These are phyloP conservation scores for Xylaria longipes DNA, from an alignment of 495 filamentous ascomycete species.

Conservation along the genomic window DNA sequence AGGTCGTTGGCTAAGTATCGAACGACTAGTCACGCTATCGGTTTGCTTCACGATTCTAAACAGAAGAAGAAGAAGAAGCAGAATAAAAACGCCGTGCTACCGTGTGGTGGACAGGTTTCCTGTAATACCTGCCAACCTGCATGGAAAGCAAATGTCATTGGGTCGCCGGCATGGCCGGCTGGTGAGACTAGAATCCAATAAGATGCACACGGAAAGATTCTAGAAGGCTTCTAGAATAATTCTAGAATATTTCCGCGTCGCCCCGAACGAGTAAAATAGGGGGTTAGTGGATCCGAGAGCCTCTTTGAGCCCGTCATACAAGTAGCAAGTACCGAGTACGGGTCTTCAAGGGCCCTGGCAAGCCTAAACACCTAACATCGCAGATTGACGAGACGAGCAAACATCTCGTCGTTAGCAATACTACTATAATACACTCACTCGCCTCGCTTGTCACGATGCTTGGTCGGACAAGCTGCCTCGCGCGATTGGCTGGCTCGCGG, in stretches of 20 bases:
- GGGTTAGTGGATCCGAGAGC: conserved; percentile 4
- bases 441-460: conserved; percentile 5
- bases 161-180: conserved; percentile 35
- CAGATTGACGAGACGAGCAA: background rate
- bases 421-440: background rate
- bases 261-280: conserved; percentile 4
- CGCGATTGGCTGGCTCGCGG: conserved; percentile 8
- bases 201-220: conserved; percentile 33
- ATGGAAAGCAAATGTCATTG: background rate
- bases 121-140: background rate
- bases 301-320: conserved; percentile 10
- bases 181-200: conserved; percentile 16
- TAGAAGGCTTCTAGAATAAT: conserved; percentile 34
- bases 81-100: background rate
- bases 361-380: background rate
- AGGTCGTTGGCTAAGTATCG: background rate
- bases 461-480: background rate
- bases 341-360: background rate
- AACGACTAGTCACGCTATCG: background rate
- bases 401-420: conserved; percentile 1
- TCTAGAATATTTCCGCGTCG: conserved; percentile 21
- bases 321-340: conserved; percentile 12
- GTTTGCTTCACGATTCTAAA: background rate
- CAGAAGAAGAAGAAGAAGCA: background rate
- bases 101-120: conserved; percentile 5